phyloP scores from a whole-genome alignment of 148 eudicot genomes.

The Spergularia marina region DNA sequence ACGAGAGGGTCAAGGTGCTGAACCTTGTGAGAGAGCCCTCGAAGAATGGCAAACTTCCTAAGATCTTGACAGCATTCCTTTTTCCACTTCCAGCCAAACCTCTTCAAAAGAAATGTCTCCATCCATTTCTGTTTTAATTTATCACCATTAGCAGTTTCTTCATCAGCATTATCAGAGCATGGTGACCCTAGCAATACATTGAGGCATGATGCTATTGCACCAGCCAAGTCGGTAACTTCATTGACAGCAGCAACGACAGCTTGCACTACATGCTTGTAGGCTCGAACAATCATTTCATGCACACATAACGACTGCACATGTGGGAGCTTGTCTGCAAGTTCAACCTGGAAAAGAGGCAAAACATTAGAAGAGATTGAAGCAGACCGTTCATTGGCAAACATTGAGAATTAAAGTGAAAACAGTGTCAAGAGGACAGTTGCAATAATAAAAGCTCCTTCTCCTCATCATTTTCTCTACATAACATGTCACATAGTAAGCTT shows the following conservation, averaged over 20 bases:
- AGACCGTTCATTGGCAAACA: background rate
- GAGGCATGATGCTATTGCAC: slow-evolving; percentile 73
- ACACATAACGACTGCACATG: slow-evolving; percentile 89
- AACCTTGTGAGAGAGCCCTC: slow-evolving; percentile 96
- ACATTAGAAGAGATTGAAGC: slow-evolving; percentile 1
- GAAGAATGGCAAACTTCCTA: slow-evolving; percentile 85
- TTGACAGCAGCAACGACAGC: slow-evolving; percentile 69
- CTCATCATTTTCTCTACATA: background rate
- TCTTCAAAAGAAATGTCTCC: slow-evolving; percentile 65
- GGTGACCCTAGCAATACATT: slow-evolving; percentile 80
- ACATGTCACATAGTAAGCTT: background rate
- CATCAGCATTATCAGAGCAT: slow-evolving; percentile 36
- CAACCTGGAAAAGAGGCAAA: slow-evolving; percentile 50
- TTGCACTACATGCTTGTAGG: slow-evolving; percentile 83
- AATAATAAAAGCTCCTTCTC: background rate
- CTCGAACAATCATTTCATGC: slow-evolving; percentile 92
- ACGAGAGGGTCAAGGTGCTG: background rate
- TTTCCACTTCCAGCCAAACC: slow-evolving; percentile 83
- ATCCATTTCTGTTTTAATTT: slow-evolving; percentile 82
- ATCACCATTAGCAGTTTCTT: slow-evolving; percentile 43
- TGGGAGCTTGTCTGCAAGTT: slow-evolving; percentile 91
- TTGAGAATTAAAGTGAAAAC: background rate
- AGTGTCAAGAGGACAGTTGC: background rate
- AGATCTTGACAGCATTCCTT: slow-evolving; percentile 54
- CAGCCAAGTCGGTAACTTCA: slow-evolving; percentile 56